Conservation (phyloP, 2,329 filamentous ascomycete genomes). For the Colletotrichum sublineola region DNA sequence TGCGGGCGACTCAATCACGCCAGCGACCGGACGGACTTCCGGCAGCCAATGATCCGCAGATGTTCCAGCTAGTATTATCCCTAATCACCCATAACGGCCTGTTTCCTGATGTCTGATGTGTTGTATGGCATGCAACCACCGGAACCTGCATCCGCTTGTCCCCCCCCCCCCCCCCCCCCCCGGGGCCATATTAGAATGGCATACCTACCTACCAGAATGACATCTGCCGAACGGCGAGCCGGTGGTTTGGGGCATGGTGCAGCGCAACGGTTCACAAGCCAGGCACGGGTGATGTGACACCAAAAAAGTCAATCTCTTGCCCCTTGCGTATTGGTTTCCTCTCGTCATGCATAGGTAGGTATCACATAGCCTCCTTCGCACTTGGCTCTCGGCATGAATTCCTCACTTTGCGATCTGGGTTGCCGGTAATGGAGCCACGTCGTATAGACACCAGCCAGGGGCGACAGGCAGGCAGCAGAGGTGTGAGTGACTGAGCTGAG, state of each 20-base stretch:
- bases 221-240: not conserved
- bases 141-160: too few relatives aligned
- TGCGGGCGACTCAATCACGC: not conserved
- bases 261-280: not conserved
- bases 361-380: not conserved
- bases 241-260: not conserved
- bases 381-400: not conserved
- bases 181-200: too few relatives aligned
- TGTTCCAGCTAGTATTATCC: not conserved
- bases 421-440: not conserved
- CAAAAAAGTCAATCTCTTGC: not conserved
- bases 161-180: too few relatives aligned
- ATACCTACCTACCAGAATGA: too few relatives aligned
- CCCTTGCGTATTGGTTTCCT: not conserved
- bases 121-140: too few relatives aligned
- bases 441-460: not conserved
- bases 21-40: not conserved
- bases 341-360: not conserved
- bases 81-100: not conserved
- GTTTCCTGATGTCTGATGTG: too few relatives aligned
- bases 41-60: not conserved
- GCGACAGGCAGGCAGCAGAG: not conserved
- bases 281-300: not conserved
- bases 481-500: not conserved
- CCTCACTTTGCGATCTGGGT: not conserved